Conservation (phyloP, 352 stramenopile genomes). For the Peronospora destructor region DNA sequence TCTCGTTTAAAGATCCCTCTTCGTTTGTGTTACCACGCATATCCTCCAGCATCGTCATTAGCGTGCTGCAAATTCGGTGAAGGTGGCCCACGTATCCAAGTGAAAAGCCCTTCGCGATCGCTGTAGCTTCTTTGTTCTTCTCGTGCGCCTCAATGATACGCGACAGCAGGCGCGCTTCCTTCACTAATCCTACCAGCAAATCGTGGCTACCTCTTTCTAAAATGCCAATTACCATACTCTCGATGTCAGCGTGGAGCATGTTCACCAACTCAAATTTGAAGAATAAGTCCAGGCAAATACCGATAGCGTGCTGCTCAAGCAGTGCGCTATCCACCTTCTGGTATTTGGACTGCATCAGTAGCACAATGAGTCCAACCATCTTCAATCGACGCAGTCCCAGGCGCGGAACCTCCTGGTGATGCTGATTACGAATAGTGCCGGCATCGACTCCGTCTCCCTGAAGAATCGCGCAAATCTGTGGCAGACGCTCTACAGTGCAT, state of each 20-base stretch:
- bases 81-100: slow-evolving; percentile 79
- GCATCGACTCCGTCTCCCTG: slow-evolving; percentile 51
- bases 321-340: slow-evolving; percentile 66
- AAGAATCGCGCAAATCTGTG: slow-evolving; percentile 62
- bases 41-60: slow-evolving; percentile 74
- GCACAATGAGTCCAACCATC: slow-evolving; percentile 67
- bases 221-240: slow-evolving; percentile 81
- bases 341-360: slow-evolving; percentile 83
- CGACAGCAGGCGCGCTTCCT: slow-evolving; percentile 56
- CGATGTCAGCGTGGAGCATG: slow-evolving; percentile 81
- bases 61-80: slow-evolving; percentile 82
- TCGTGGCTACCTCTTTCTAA: slow-evolving; percentile 74
- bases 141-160: slow-evolving; percentile 75
- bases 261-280: slow-evolving; percentile 86
- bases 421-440: slow-evolving; percentile 68
- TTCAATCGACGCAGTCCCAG: slow-evolving; percentile 74
- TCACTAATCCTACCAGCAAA: slow-evolving; percentile 67
- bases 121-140: slow-evolving; percentile 63
- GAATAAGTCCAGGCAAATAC: slow-evolving; percentile 76
- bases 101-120: slow-evolving; percentile 54
- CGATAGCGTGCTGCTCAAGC: slow-evolving; percentile 58
- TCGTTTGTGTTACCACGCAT: slow-evolving; percentile 56
- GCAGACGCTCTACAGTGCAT: slow-evolving; percentile 47
- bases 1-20: slow-evolving; percentile 67
- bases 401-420: slow-evolving; percentile 60